These are phyloP conservation scores for Calonectria pteridis DNA, from an alignment of 2,329 filamentous ascomycete genomes.

Conservation along the genomic window DNA sequence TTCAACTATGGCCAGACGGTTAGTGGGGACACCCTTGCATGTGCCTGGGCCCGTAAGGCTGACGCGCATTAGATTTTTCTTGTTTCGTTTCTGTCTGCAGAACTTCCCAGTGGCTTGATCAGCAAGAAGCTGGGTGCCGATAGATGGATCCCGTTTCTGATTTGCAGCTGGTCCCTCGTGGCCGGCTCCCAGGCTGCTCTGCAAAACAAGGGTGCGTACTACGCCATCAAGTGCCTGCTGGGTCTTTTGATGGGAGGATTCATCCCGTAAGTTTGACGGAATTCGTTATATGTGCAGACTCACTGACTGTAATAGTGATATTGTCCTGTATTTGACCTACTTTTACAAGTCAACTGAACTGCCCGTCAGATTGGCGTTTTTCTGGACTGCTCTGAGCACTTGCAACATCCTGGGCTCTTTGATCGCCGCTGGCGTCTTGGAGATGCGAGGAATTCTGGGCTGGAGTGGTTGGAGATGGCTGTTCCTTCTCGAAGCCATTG, in stretches of 20 bases:
- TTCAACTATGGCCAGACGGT: constrained; percentile 59
- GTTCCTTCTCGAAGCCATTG: constrained; percentile 65
- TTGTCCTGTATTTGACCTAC: constrained; percentile 78
- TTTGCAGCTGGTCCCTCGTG: constrained; percentile 56
- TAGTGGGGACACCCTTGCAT: constrained; percentile 15
- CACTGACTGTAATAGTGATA: constrained; percentile 45
- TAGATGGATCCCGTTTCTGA: constrained; percentile 57
- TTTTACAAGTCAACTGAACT: constrained; percentile 81
- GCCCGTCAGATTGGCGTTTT: constrained; percentile 73
- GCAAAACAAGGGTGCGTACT: constrained; percentile 52
- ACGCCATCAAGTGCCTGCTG: constrained; percentile 56
- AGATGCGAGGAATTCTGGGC: constrained; percentile 52
- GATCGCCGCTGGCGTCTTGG: constrained; percentile 59
- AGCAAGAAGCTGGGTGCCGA: constrained; percentile 65
- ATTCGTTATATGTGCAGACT: too few relatives aligned
- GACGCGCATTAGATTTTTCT: constrained; percentile 53
- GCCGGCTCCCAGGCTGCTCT: constrained; percentile 55
- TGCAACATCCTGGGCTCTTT: constrained; percentile 65
- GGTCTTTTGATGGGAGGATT: constrained; percentile 64
- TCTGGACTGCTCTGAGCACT: constrained; percentile 76
- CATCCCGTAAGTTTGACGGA: constrained; percentile 55
- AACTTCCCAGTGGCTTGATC: constrained; percentile 62
- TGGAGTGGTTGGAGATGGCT: constrained; percentile 57
- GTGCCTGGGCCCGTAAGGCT: constrained; percentile 5
- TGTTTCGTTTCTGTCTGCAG: constrained; percentile 59